Percentiles rank a stretch among this genome's conserved stretches.
Evolutionary conservation across 345 rosid species (phyloP).

Genomic region (Abelmoschus esculentus): DNA sequence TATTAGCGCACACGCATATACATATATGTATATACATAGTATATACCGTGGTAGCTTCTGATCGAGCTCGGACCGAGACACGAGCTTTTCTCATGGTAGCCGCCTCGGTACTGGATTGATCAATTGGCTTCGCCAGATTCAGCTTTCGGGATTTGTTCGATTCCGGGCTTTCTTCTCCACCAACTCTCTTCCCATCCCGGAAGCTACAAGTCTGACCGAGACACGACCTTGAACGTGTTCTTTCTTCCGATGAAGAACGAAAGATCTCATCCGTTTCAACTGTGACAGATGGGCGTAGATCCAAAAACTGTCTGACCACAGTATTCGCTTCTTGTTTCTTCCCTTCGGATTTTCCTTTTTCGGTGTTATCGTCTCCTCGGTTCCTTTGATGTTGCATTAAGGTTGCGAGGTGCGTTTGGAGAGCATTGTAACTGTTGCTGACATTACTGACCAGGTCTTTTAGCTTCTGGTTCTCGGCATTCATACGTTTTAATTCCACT

Average conservation of each 20-base stretch:
- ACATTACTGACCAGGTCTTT: conserved; percentile 75
- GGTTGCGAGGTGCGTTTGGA: conserved; percentile 59
- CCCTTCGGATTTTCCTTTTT: conserved; percentile 36
- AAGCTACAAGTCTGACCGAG: conserved; percentile 1
- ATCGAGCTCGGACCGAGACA: conserved; percentile 94
- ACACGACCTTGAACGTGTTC: conserved; percentile 54
- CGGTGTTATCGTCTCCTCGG: conserved; percentile 19
- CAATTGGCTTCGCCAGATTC: conserved; percentile 24
- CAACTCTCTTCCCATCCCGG: conserved; percentile 35
- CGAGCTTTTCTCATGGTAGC: conserved; percentile 97
- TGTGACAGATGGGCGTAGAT: conserved; percentile 35
- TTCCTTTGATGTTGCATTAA: conserved; percentile 50
- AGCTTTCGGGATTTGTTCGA: conserved; percentile 48
- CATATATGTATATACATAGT: background rate
- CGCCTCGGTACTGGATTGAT: conserved; percentile 56
- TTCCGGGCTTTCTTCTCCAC: conserved; percentile 63
- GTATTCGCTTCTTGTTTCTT: conserved; percentile 23
- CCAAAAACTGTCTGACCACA: conserved; percentile 64
- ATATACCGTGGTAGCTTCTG: conserved; percentile 98
- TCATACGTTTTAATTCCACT: conserved; percentile 58
- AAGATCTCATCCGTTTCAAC: conserved; percentile 32
- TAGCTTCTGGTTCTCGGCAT: conserved; percentile 59
- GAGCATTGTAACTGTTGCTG: conserved; percentile 46
- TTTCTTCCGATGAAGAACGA: conserved; percentile 69
- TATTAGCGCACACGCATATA: background rate